These are phyloP conservation scores for Lactifluus pinguis DNA, from an alignment of 768 basidiomycete species.

Conservation along the genomic window DNA sequence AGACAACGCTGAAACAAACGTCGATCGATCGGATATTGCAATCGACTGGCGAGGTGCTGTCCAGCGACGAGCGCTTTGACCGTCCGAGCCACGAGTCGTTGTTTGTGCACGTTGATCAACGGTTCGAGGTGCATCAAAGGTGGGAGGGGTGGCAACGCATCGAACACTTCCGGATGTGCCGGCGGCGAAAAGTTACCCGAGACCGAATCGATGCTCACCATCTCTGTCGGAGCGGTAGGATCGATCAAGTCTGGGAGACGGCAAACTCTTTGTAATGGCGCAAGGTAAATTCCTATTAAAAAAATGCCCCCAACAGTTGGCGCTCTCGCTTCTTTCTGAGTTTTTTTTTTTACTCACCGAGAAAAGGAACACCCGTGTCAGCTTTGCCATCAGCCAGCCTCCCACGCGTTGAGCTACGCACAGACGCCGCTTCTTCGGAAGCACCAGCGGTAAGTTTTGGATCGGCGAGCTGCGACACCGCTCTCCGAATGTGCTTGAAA, in stretches of 20 bases:
- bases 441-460: constrained; percentile 49
- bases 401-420: constrained; percentile 26
- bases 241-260: constrained; percentile 74
- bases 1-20: constrained; percentile 70
- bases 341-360: constrained; percentile 40
- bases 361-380: constrained; percentile 70
- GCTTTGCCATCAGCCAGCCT: constrained; percentile 36
- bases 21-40: constrained; percentile 64
- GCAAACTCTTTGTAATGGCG: constrained; percentile 55
- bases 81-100: constrained; percentile 69
- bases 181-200: constrained; percentile 60
- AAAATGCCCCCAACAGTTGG: not conserved
- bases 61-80: constrained; percentile 76
- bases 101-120: constrained; percentile 84
- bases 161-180: constrained; percentile 72
- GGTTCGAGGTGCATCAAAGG: constrained; percentile 75
- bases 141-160: constrained; percentile 61
- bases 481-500: constrained; percentile 66
- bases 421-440: constrained; percentile 41
- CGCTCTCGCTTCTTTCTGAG: too few relatives aligned
- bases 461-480: constrained; percentile 55
- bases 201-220: constrained; percentile 53
- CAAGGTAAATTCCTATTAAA: constrained; percentile 74
- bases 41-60: constrained; percentile 69
- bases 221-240: constrained; percentile 66